Evolutionary conservation across 352 stramenopile genomes (phyloP).

Genomic region (Globisporangium emineosum): DNA sequence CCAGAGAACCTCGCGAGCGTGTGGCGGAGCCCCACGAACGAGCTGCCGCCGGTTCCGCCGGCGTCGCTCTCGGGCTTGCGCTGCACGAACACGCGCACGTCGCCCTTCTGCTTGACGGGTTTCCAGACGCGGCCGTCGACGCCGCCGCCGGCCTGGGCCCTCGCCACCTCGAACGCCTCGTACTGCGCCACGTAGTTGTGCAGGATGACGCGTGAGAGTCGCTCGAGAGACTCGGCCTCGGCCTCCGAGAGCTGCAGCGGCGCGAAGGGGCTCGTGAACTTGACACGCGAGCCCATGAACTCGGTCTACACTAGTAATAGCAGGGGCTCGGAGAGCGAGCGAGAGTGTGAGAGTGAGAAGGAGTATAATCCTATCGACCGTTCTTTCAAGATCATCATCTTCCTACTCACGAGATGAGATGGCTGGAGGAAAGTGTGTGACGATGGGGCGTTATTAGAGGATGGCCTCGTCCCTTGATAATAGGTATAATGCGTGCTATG

Average conservation of each 20-base stretch:
- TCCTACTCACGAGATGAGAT: neutral
- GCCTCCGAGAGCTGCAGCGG: constrained; percentile 14
- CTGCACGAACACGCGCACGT: constrained; percentile 6
- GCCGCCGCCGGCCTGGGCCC: neutral
- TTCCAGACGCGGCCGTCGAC: constrained; percentile 17
- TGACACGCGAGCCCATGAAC: neutral
- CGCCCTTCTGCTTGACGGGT: neutral
- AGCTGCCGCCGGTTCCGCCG: neutral
- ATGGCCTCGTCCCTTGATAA: neutral
- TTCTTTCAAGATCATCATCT: too few relatives aligned
- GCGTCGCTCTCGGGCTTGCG: constrained; percentile 1
- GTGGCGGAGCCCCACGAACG: neutral
- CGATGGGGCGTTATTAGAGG: neutral
- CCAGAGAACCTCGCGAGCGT: neutral
- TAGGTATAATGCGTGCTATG: neutral
- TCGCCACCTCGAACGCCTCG: neutral
- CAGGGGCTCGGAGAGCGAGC: too few relatives aligned
- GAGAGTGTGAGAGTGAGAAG: too few relatives aligned
- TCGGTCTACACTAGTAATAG: too few relatives aligned
- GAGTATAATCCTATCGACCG: too few relatives aligned
- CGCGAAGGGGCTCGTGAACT: constrained; percentile 17
- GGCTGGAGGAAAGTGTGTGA: neutral
- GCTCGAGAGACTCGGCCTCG: constrained; percentile 10
- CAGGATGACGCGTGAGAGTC: constrained; percentile 8
- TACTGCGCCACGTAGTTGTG: constrained; percentile 7